Conservation (phyloP, 257 asterid species). For the Osmanthus fragrans region DNA sequence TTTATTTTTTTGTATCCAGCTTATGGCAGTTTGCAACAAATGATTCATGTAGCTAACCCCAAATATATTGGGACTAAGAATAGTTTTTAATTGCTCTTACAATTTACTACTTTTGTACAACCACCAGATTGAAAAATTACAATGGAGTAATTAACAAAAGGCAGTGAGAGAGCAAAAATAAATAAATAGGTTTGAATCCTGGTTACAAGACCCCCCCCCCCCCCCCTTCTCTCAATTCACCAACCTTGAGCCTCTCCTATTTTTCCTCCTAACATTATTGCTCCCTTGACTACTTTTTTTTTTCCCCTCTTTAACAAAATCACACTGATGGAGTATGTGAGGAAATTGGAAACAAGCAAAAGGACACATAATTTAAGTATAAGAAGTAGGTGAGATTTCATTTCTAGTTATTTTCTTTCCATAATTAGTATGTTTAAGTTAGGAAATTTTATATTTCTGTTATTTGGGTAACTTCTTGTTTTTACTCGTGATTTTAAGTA, state of each 20-base stretch:
- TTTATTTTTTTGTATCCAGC: no score
- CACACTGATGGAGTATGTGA: not conserved
- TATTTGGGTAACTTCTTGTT: no score
- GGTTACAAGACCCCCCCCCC: not conserved
- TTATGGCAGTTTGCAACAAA: no score
- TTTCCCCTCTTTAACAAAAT: no score
- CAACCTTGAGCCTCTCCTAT: not conserved
- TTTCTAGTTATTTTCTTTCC: no score
- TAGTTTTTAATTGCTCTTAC: not conserved
- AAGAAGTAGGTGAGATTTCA: not conserved
- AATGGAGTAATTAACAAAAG: not conserved
- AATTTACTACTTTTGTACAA: not conserved
- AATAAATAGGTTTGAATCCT: not conserved
- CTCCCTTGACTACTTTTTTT: not conserved
- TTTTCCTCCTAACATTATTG: not conserved
- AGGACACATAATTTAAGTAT: not conserved
- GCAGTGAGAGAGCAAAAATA: not conserved
- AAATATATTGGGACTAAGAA: not conserved
- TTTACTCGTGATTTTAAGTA: no score
- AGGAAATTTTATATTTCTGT: no score
- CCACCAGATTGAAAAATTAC: not conserved
- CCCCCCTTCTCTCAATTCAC: not conserved
- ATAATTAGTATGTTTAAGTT: no score
- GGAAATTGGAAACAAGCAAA: not conserved
- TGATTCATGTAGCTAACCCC: not conserved